These are phyloP conservation scores for Lachancea lanzarotensis DNA, from an alignment of 805 yeast genomes.

Conservation along the genomic window DNA sequence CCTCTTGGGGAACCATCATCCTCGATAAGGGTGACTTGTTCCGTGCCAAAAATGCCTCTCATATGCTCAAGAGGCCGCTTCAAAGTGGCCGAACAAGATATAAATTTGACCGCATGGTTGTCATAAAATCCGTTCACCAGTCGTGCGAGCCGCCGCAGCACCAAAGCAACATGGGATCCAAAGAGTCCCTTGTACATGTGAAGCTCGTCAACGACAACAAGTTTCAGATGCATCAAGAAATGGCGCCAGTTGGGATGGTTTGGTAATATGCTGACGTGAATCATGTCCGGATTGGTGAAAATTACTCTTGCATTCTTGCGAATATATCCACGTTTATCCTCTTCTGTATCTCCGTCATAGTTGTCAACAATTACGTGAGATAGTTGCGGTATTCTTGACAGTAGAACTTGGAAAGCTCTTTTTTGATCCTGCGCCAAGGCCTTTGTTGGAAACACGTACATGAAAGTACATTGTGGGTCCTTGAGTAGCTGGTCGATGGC, in stretches of 20 bases:
- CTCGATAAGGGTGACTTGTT: constrained; percentile 48
- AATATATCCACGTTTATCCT: constrained; percentile 44
- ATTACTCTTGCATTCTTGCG: constrained; percentile 66
- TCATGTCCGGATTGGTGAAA: constrained; percentile 92
- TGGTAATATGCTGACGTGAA: constrained; percentile 81
- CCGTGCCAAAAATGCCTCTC: constrained; percentile 65
- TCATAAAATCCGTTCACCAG: constrained; percentile 32
- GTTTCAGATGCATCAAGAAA: constrained; percentile 57
- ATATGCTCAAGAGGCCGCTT: constrained; percentile 68
- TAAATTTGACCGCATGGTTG: constrained; percentile 51
- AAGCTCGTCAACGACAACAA: constrained; percentile 75
- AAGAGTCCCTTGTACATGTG: constrained; percentile 87
- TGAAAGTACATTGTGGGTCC: constrained; percentile 49
- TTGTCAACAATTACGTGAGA: constrained; percentile 57
- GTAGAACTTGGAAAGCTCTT: constrained; percentile 59
- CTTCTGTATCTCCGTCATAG: constrained; percentile 89
- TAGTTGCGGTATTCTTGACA: constrained; percentile 43
- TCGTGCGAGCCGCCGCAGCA: constrained; percentile 73
- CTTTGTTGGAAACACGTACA: constrained; percentile 93
- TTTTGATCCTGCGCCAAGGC: constrained; percentile 97
- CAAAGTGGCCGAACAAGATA: constrained; percentile 93
- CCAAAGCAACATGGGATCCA: constrained; percentile 86
- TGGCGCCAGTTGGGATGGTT: constrained; percentile 66
- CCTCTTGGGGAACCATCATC: constrained; percentile 91
- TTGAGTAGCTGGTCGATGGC: constrained; percentile 46